Evolutionary conservation across 164 flowering plant genomes (phyloP), one percentile per base, ranked within the genome.

Genomic region (Kingdonia uniflora): DNA sequence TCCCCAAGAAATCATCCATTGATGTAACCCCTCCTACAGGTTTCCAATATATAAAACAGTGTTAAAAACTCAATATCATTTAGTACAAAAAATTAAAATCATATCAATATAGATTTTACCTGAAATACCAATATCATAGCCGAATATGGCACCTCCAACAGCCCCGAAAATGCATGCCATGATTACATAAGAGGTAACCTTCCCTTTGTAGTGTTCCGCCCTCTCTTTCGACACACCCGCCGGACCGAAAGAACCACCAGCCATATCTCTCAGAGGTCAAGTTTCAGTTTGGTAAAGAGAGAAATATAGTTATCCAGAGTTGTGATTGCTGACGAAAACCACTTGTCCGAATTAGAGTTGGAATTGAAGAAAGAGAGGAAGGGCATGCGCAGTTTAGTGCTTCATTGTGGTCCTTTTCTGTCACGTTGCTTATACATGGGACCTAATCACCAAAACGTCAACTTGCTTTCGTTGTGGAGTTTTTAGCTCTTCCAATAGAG

Each of bases 1-100:
- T 61, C n/a, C 56, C 2, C 4, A 90, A 84, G 63, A 90, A 90
- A 55, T 61, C 76, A 74, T 87, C 85, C 97, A 90, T 90, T 11
- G 95, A 84, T 37, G 95, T 82, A 25, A 90, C 97, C 8, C 97
- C 97, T 12, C 97, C 97, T 58, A 42, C 41, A 25, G 33, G 42
- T 41, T 51, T n/a, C 13, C 25, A 55, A 46, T 23, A n/a, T n/a
- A n/a, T n/a, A 19, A 26, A 52, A 21, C 29, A 38, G 52, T 25
- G 5, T 35, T 5, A 49, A 15, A 14, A 24, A 5, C 19, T 22
- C 51, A 13, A 23, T 2, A 17, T 19, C 5, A 11, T 20, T 8
- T 19, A 21, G 16, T 44, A n/a, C 19, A 16, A n/a, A 5, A 5
- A 5, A 44, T 44, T 44, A 4, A 8, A 41, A 41, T 41, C 17